Evolutionary conservation across 352 stramenopile genomes (phyloP).

Genomic region (Globisporangium solare): DNA sequence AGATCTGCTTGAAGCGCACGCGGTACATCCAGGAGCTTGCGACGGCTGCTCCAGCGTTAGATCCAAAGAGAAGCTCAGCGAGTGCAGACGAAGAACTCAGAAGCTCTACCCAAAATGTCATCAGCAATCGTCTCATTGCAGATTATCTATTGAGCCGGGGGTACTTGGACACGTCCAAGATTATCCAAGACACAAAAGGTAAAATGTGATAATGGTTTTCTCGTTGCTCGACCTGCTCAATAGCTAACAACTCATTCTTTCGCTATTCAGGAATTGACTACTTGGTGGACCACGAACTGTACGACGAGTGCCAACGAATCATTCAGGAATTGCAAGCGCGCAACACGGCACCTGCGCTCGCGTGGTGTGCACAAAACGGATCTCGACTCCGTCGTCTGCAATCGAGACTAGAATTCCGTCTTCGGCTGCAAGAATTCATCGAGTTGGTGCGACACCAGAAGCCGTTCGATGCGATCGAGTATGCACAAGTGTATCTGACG

Average conservation of each 20-base stretch:
- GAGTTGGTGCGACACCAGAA: constrained; percentile 72
- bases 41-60: constrained; percentile 13
- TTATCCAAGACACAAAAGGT: constrained; percentile 65
- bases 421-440: constrained; percentile 74
- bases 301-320: constrained; percentile 52
- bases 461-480: constrained; percentile 66
- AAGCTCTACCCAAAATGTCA: constrained; percentile 13
- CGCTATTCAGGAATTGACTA: constrained; percentile 37
- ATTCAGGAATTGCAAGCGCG: constrained; percentile 43
- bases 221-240: too few relatives aligned
- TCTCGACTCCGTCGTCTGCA: constrained; percentile 65
- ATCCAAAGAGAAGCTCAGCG: constrained; percentile 5
- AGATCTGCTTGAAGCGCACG: constrained; percentile 42
- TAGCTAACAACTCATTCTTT: not conserved
- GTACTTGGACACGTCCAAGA: constrained; percentile 55
- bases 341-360: constrained; percentile 46
- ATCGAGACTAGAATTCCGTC: constrained; percentile 65
- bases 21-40: constrained; percentile 43
- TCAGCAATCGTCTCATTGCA: constrained; percentile 56
- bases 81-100: constrained; percentile 13
- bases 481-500: constrained; percentile 56
- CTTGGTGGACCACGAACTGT: constrained; percentile 62
- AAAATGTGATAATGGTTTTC: not conserved
- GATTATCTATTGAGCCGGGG: constrained; percentile 75
- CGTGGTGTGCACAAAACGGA: constrained; percentile 70